Conservation (phyloP, 108 stramenopile species). For the Fragilariopsis cylindrus region DNA sequence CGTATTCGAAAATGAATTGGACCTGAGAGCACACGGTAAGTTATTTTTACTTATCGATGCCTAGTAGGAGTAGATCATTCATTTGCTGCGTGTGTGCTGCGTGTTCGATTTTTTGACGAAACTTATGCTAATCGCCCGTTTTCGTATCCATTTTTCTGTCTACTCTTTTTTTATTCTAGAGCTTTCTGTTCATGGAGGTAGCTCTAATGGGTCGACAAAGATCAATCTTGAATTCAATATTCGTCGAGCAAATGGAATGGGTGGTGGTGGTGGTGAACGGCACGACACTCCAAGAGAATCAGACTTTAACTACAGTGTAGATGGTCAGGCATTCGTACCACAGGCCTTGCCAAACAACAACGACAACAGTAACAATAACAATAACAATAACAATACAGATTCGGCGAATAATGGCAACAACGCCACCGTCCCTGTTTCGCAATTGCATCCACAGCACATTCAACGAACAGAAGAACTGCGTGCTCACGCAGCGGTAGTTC, state of each 20-base stretch:
- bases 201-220: constrained; percentile 60
- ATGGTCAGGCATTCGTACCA: constrained; percentile 90
- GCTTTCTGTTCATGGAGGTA: constrained; percentile 59
- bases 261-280: constrained; percentile 27
- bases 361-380: neutral
- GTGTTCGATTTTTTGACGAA: too few relatives aligned
- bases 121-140: too few relatives aligned
- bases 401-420: neutral
- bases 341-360: constrained; percentile 50
- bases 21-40: constrained; percentile 66
- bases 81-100: too few relatives aligned
- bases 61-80: constrained; percentile 7
- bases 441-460: constrained; percentile 72
- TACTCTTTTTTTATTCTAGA: constrained; percentile 7
- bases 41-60: neutral
- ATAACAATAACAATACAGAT: neutral
- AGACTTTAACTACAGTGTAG: constrained; percentile 74
- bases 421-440: neutral
- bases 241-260: constrained; percentile 51
- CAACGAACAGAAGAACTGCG: constrained; percentile 79
- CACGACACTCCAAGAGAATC: constrained; percentile 45
- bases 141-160: neutral
- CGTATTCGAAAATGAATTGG: constrained; percentile 88
- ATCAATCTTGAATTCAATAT: constrained; percentile 83
- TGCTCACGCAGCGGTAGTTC: constrained; percentile 59